Conservation (phyloP, 345 rosid species). For the Cardamine resedifolia region DNA sequence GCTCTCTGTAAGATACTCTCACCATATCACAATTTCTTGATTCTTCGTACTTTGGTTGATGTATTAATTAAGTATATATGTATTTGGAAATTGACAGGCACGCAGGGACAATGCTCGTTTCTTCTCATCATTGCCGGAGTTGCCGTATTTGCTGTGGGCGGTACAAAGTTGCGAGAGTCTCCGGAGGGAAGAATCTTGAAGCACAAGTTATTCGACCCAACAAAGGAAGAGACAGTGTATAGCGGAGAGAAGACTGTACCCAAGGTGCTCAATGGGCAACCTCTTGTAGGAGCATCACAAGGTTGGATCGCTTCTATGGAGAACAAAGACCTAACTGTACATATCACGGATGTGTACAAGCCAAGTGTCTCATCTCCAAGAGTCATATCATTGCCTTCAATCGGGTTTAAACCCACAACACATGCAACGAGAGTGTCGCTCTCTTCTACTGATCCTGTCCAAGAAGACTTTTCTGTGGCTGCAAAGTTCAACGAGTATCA, state of each 20-base stretch:
- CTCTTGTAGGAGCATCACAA: slow-evolving; percentile 1
- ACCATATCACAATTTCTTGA: not conserved
- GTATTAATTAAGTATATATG: not conserved
- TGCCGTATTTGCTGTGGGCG: not conserved
- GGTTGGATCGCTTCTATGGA: not conserved
- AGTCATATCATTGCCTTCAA: not conserved
- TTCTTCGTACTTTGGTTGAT: not conserved
- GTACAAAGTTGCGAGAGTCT: not conserved
- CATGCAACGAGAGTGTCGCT: not conserved
- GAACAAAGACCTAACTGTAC: not conserved
- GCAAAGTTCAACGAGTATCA: slow-evolving; percentile 10
- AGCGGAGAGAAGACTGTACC: not conserved
- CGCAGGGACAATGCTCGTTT: not conserved
- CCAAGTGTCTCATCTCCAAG: not conserved
- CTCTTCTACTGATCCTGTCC: slow-evolving; percentile 2
- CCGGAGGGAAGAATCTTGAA: not conserved
- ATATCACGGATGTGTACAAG: slow-evolving; percentile 15
- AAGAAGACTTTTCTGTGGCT: slow-evolving; percentile 4
- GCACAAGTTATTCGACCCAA: not conserved
- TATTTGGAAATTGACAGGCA: not conserved
- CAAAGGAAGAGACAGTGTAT: not conserved
- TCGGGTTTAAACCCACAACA: not conserved
- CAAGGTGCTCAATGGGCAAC: not conserved
- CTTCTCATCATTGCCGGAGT: not conserved
- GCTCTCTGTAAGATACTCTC: slow-evolving; percentile 1